Percentiles rank a stretch among this genome's conserved stretches.
These are phyloP conservation scores for Astraeus odoratus DNA, from an alignment of 768 basidiomycete genomes.

Conservation along the genomic window DNA sequence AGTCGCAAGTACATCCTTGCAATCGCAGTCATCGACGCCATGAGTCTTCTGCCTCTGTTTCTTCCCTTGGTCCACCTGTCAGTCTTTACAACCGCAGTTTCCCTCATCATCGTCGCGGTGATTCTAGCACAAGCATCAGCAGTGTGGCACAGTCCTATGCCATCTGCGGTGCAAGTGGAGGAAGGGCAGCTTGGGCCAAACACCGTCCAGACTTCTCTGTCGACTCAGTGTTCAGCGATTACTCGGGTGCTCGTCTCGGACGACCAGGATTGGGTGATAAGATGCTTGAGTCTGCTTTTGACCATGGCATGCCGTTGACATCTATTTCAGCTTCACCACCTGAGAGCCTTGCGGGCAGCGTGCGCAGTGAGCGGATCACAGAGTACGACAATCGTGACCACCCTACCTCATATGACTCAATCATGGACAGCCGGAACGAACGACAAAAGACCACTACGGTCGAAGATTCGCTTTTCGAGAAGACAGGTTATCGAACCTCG, in stretches of 20 bases:
- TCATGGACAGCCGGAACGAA: slow-evolving; percentile 46
- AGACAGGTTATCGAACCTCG: slow-evolving; percentile 46
- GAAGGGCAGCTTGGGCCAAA: slow-evolving; percentile 53
- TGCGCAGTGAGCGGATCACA: slow-evolving; percentile 8
- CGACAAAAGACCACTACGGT: slow-evolving; percentile 25
- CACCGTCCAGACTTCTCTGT: slow-evolving; percentile 51
- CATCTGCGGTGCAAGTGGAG: slow-evolving; percentile 45
- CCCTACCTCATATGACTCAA: slow-evolving; percentile 57
- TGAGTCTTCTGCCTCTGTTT: slow-evolving; percentile 53
- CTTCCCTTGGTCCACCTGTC: slow-evolving; percentile 56
- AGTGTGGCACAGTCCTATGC: slow-evolving; percentile 55
- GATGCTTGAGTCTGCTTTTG: slow-evolving; percentile 66
- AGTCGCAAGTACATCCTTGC: slow-evolving; percentile 25
- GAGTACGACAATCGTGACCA: slow-evolving; percentile 29
- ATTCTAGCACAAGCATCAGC: slow-evolving; percentile 52
- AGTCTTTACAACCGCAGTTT: slow-evolving; percentile 68
- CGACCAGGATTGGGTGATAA: slow-evolving; percentile 80
- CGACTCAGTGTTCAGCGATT: slow-evolving; percentile 64
- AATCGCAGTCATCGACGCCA: slow-evolving; percentile 49
- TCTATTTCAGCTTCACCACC: slow-evolving; percentile 64
- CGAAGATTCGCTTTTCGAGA: slow-evolving; percentile 58
- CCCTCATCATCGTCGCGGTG: slow-evolving; percentile 44
- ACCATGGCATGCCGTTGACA: slow-evolving; percentile 47
- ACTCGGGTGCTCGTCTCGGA: slow-evolving; percentile 47
- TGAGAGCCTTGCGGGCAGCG: slow-evolving; percentile 29